Evolutionary conservation across 139 green algal species (phyloP).

Genomic region (Bryopsis sp.): DNA sequence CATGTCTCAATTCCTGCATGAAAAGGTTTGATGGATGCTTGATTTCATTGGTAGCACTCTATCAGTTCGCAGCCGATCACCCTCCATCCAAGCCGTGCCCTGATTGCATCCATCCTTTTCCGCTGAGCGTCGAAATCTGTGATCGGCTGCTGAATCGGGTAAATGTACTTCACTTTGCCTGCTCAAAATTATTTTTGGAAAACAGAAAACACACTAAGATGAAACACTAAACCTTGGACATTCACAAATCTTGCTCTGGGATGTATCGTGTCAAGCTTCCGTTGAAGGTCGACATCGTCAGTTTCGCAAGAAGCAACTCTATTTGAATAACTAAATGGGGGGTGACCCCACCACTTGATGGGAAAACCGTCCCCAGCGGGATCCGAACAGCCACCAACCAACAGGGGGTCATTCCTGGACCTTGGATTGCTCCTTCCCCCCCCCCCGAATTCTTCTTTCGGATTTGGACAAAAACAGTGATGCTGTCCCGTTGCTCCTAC

Average conservation of each 20-base stretch:
- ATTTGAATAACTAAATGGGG: too few relatives aligned
- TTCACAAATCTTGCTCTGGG: neutral
- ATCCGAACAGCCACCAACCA: too few relatives aligned
- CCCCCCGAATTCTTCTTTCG: too few relatives aligned
- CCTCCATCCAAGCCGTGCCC: slow-evolving; percentile 48
- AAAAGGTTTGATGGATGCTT: too few relatives aligned
- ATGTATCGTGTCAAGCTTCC: slow-evolving; percentile 2
- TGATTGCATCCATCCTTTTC: slow-evolving; percentile 44
- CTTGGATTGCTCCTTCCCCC: too few relatives aligned
- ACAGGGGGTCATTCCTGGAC: too few relatives aligned
- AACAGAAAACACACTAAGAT: slow-evolving; percentile 2
- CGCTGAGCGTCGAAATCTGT: slow-evolving; percentile 54
- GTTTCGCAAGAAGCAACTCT: too few relatives aligned
- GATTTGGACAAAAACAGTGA: neutral
- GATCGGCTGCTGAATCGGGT: slow-evolving; percentile 60
- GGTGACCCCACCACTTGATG: too few relatives aligned
- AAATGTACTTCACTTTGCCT: slow-evolving; percentile 70
- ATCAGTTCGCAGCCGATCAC: slow-evolving; percentile 64
- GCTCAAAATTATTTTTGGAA: too few relatives aligned
- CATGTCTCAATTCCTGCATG: too few relatives aligned
- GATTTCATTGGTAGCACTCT: slow-evolving; percentile 66
- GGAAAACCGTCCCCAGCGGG: too few relatives aligned
- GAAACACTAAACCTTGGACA: neutral
- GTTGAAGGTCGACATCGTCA: too few relatives aligned
- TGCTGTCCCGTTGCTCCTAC: slow-evolving; percentile 8